Evolutionary conservation across 176 grass and related monocot genomes (phyloP), one percentile per base, ranked within the genome.

Genomic region (Lolium perenne): DNA sequence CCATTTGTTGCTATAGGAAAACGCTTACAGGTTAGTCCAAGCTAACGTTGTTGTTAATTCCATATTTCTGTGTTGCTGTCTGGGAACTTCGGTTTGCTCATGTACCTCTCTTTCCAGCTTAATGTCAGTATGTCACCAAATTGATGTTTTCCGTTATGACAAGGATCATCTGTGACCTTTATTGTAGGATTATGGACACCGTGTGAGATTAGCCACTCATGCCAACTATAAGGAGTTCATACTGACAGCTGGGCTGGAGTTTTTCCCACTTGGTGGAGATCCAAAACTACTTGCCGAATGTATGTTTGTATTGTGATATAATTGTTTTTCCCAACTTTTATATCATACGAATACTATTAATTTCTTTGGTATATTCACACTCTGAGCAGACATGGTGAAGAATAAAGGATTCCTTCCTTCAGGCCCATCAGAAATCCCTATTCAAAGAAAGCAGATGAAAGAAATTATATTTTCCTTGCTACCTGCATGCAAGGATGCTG

Each of bases 1-100:
- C 94, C 97, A 78, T 99, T 99, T 89, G 83, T 99, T 87, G 97
- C 97, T 80, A 99, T 99, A 83, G 97, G 90, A 61, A 99, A 99
- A 74, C 71, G 92, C 46, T 93, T 99, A 80, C 94, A 99, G 94
- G 97, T 96, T 84, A 84, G 63, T 23, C 64, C 40, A 63, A 78
- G 5, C 43, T 80, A 87, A 83, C 51, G 10, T 85, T 80, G 9
- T 88, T 82, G 41, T 73, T 22, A 75, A 69, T 74, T 38, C 40
- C 10, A 25, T 20, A 20, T 9, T 62, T 5, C 0, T 48, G 17
- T 10, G 8, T 75, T 70, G n/a, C 26, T 61, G 18, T 68, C 74
- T 40, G 26, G n/a, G 21, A 81, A 41, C 51, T 83, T 8, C 66
- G 21, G 45, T 82, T 75, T 58, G 59, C 48, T 78, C 15, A 76